These are phyloP conservation scores for Annulohypoxylon moriforme DNA, from an alignment of 495 filamentous ascomycete species.

Conservation along the genomic window DNA sequence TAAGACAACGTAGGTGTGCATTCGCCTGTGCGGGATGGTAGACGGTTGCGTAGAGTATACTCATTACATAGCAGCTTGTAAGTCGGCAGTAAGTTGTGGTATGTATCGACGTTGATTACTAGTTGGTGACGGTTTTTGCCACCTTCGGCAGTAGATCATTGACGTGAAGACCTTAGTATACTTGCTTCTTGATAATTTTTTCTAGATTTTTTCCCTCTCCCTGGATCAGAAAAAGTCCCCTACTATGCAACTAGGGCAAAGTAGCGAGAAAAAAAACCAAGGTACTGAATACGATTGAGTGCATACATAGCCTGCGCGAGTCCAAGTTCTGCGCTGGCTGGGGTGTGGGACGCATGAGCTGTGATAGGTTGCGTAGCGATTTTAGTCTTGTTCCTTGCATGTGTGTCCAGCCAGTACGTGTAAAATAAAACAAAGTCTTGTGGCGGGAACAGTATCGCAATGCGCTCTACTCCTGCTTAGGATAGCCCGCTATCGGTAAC, in stretches of 20 bases:
- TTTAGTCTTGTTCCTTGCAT: constrained; percentile 43
- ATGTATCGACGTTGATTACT: constrained; percentile 5
- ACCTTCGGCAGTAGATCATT: neutral
- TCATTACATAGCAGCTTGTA: constrained; percentile 7
- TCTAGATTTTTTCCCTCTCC: constrained; percentile 15
- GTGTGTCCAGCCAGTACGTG: constrained; percentile 28
- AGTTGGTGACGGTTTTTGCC: neutral
- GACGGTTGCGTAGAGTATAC: neutral
- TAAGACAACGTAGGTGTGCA: constrained; percentile 11
- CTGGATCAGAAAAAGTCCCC: neutral
- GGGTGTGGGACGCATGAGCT: constrained; percentile 24
- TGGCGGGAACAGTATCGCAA: constrained; percentile 27
- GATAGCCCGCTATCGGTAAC: constrained; percentile 30
- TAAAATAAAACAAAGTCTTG: constrained; percentile 14
- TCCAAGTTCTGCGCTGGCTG: constrained; percentile 33
- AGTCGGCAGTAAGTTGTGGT: neutral
- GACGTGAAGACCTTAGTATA: constrained; percentile 8
- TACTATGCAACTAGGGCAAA: neutral
- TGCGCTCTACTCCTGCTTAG: constrained; percentile 11
- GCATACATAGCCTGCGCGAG: constrained; percentile 1
- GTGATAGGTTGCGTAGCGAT: constrained; percentile 29
- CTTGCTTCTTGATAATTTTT: constrained; percentile 1
- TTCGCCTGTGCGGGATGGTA: neutral
- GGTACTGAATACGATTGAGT: constrained; percentile 10
- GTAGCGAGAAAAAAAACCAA: constrained; percentile 22